Base-by-base conservation (phyloP, 805 yeast genomes). In the Candida andamanensis region DNA sequence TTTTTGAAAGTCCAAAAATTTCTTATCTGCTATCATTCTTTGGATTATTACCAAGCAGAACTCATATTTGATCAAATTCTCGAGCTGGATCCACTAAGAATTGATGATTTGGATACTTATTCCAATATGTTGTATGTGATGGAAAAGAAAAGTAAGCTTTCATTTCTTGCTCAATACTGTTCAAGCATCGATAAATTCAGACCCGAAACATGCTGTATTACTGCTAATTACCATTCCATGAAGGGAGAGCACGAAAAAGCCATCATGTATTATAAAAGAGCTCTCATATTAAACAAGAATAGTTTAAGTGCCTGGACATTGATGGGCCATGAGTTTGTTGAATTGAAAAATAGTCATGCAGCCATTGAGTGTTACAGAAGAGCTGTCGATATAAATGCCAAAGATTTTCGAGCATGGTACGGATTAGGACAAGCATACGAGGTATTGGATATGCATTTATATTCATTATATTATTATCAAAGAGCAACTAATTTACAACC, bases 321-420 rank as follows among this genome's bases (percentile, higher is more conserved):
- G 36, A 87, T 92, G 96, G 99, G 99, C 8, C 99, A 92, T 58
- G 99, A 92, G 60, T 92, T 85, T 61, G 95, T 92, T 11, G 99
- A 92, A 54, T 69, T 92, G 46, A 89, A 90, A 50, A 92, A 92
- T 58, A 82, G 95, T 1, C 95, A 92, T 56, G 97, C 97, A 1
- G 98, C 98, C 1, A 92, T 92, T 33, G 97, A 90, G 62, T 79
- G 94, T 37, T 92, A 92, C 52, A 63, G 97, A 44, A 64, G 95
- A 26, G 99, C 97, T 0, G 90, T 89, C 1, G 96, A 87, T 52
- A 80, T 89, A 2, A 85, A 85, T 49, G 73, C 78, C 27, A 80
- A 83, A 49, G 98, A 92, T 53, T 94, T 84, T 54, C 67, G 95
- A 31, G 97, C 97, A 0, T 92, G 98, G 99, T 92, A 90, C 56